phyloP scores from a whole-genome alignment of 2,329 filamentous ascomycete species.

The Exophiala sideris region DNA sequence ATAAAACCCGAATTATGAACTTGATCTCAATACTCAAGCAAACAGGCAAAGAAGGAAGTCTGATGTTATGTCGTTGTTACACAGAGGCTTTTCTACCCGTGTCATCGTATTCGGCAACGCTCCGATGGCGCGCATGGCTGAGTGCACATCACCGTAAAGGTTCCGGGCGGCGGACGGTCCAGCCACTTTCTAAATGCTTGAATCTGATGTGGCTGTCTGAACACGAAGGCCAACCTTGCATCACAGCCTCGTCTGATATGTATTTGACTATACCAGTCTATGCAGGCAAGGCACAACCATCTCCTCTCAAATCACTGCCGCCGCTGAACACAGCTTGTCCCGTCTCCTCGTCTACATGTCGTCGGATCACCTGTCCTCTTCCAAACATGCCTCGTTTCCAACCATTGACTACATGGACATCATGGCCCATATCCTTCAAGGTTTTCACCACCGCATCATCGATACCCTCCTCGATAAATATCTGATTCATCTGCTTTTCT shows the following conservation, averaged over 20 bases:
- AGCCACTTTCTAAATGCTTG: not conserved
- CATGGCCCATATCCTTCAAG: slow-evolving; percentile 68
- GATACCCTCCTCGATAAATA: slow-evolving; percentile 83
- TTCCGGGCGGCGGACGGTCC: too few species aligned
- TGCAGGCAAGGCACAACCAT: slow-evolving; percentile 65
- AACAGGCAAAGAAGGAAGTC: too few species aligned
- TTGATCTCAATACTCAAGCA: too few species aligned
- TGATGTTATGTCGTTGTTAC: too few species aligned
- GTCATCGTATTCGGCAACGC: too few species aligned
- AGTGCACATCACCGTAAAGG: too few species aligned
- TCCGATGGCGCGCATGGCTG: too few species aligned
- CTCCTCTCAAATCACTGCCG: slow-evolving; percentile 82
- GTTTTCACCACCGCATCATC: slow-evolving; percentile 63
- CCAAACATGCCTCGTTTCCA: slow-evolving; percentile 69
- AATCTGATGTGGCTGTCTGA: not conserved
- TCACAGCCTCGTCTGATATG: not conserved
- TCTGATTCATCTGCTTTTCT: slow-evolving; percentile 32
- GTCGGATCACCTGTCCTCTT: slow-evolving; percentile 79
- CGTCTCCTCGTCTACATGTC: slow-evolving; percentile 65
- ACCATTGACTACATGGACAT: slow-evolving; percentile 65
- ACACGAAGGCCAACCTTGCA: not conserved
- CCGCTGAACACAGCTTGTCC: slow-evolving; percentile 74
- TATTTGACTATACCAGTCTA: slow-evolving; percentile 5
- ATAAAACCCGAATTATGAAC: too few species aligned
- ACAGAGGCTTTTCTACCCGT: too few species aligned